These are phyloP conservation scores for Aspergillus proliferans DNA, from an alignment of 2,329 filamentous ascomycete genomes.

Conservation along the genomic window DNA sequence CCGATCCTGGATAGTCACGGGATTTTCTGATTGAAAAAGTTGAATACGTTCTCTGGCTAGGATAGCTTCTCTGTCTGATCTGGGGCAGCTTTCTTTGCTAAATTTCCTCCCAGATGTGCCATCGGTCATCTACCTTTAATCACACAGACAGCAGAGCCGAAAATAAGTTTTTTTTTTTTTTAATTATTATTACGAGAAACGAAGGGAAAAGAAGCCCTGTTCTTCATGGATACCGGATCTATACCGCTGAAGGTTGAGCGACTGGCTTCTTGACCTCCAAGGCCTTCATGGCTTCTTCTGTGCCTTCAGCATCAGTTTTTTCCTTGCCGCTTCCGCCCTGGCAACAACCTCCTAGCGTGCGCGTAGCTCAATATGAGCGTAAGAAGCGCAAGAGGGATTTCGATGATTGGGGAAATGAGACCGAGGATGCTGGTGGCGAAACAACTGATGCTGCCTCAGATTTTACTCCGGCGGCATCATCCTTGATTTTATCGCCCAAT, in stretches of 20 bases:
- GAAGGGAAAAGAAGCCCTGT: neutral
- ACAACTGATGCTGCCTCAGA: slow-evolving; percentile 26
- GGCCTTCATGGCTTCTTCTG: slow-evolving; percentile 9
- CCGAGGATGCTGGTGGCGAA: slow-evolving; percentile 18
- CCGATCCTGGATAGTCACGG: neutral
- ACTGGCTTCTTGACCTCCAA: neutral
- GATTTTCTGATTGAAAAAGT: neutral
- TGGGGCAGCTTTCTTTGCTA: neutral
- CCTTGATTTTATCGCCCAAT: slow-evolving; percentile 31
- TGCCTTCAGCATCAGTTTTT: slow-evolving; percentile 29
- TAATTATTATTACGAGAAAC: neutral
- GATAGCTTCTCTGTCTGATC: neutral
- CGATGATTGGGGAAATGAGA: slow-evolving; percentile 21
- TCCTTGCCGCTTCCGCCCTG: slow-evolving; percentile 33
- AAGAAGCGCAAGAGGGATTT: slow-evolving; percentile 28
- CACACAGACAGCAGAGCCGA: neutral
- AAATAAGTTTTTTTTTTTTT: neutral
- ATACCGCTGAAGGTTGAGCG: slow-evolving; percentile 5
- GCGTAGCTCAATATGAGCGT: slow-evolving; percentile 30
- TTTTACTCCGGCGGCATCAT: slow-evolving; percentile 13
- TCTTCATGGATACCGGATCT: slow-evolving; percentile 6
- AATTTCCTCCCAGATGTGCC: neutral
- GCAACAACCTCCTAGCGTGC: slow-evolving; percentile 30
- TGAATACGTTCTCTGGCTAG: neutral
- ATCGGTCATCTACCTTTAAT: neutral